phyloP scores from a whole-genome alignment of 2,329 filamentous ascomycete genomes.

The Botrytis aclada region DNA sequence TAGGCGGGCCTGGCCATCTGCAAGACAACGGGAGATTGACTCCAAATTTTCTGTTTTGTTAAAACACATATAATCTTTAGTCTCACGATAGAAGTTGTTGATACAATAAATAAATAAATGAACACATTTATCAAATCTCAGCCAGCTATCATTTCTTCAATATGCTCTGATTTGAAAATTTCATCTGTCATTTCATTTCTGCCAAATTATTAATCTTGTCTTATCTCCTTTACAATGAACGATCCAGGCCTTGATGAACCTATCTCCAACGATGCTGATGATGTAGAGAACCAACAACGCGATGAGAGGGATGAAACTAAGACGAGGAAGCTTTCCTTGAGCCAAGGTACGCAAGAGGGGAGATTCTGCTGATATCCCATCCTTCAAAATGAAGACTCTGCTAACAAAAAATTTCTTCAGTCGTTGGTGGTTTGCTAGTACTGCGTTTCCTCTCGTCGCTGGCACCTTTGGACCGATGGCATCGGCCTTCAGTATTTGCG shows the following conservation, averaged over 20 bases:
- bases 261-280: constrained; percentile 32
- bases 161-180: not conserved
- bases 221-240: constrained; percentile 31
- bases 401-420: constrained; percentile 18
- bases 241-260: constrained; percentile 35
- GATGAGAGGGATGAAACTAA: constrained; percentile 29
- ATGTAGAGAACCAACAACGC: constrained; percentile 31
- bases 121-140: not conserved
- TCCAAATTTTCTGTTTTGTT: not conserved
- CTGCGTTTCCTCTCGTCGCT: constrained; percentile 72
- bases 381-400: not conserved
- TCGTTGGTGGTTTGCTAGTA: constrained; percentile 60
- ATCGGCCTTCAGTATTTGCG: constrained; percentile 83
- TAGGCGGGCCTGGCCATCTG: not conserved
- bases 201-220: not conserved
- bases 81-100: not conserved
- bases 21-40: not conserved
- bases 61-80: not conserved
- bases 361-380: not conserved
- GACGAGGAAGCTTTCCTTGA: constrained; percentile 34
- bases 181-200: not conserved
- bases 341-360: constrained; percentile 26
- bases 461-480: constrained; percentile 83
- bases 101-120: not conserved
- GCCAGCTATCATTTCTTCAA: not conserved